Percentiles rank a stretch among this genome's conserved stretches.
Conservation (phyloP, 225 moss, liverwort and hornwort genomes). For the Physcomitrellopsis africana region DNA sequence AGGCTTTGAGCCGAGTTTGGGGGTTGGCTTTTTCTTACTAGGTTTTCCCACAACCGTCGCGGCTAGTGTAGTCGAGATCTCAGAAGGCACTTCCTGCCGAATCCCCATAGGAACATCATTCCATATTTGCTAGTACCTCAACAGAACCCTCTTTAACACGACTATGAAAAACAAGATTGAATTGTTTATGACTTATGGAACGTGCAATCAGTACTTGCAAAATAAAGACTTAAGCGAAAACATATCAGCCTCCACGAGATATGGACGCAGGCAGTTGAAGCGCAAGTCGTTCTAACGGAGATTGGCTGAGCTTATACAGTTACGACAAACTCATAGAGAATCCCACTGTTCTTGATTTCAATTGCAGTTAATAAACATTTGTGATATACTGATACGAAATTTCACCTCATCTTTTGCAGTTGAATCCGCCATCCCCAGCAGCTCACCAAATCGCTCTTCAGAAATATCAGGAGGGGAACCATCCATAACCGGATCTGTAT, state of each 20-base stretch:
- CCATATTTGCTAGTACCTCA: constrained; percentile 7
- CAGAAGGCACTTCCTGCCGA: constrained; percentile 32
- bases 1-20: constrained; percentile 39
- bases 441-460: constrained; percentile 50
- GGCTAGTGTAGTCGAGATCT: constrained; percentile 24
- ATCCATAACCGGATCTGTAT: constrained; percentile 10
- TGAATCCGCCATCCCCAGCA: constrained; percentile 50
- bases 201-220: background rate
- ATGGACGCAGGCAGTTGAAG: constrained; percentile 10
- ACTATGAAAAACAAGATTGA: constrained; percentile 16
- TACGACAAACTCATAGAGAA: constrained; percentile 9
- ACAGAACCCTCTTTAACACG: background rate
- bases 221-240: background rate
- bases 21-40: constrained; percentile 21
- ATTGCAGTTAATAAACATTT: background rate
- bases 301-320: constrained; percentile 5
- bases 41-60: background rate
- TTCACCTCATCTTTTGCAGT: constrained; percentile 46
- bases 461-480: constrained; percentile 41
- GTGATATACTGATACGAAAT: background rate
- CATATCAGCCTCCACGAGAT: background rate
- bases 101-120: background rate
- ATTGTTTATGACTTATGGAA: background rate
- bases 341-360: background rate
- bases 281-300: constrained; percentile 6